Evolutionary conservation across 345 rosid species (phyloP).

Genomic region (Eucalyptus fibrosa): DNA sequence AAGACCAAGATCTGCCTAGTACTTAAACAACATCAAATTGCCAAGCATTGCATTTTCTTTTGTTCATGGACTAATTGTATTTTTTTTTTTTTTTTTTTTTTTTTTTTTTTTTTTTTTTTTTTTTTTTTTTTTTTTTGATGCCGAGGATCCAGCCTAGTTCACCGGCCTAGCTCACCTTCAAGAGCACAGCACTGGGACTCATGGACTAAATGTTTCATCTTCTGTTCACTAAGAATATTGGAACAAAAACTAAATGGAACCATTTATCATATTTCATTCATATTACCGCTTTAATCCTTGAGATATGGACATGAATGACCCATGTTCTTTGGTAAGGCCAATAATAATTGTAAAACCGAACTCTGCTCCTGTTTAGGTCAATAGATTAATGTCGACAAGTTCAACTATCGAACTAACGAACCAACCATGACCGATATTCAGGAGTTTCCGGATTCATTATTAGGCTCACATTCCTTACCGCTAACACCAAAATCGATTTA

Average conservation of each 20-base stretch:
- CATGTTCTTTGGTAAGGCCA: background rate
- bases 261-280: background rate
- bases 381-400: background rate
- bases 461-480: fast-evolving
- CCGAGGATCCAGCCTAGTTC: no score
- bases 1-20: background rate
- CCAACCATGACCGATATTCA: background rate
- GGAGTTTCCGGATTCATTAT: background rate
- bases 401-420: background rate
- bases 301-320: background rate
- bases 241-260: background rate
- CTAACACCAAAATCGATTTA: background rate
- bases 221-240: background rate
- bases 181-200: background rate
- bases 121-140: no score
- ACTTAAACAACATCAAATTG: no score
- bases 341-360: background rate
- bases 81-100: no score
- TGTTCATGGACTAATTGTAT: background rate
- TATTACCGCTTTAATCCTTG: background rate
- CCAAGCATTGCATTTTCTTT: background rate
- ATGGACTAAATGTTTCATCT: background rate
- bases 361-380: background rate
- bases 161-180: no score
- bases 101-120: no score